These are phyloP conservation scores for Cercospora nicotianae DNA, from an alignment of 2,329 filamentous ascomycete genomes.

Conservation along the genomic window DNA sequence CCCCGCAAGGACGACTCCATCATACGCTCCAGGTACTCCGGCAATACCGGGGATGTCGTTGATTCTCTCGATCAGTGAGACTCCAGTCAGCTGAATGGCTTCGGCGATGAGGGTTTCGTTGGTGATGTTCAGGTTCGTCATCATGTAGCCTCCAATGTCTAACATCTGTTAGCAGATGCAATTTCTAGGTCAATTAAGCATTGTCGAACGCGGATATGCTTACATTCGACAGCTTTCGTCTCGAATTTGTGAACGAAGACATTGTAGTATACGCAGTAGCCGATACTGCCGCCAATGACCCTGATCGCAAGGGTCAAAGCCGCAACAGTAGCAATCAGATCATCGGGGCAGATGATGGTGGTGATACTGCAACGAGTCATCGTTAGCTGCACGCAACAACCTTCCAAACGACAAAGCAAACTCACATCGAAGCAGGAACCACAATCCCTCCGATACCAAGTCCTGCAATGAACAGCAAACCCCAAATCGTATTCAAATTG, in stretches of 20 bases:
- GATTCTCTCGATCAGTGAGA: constrained; percentile 53
- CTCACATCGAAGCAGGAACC: constrained; percentile 61
- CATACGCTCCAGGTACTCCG: constrained; percentile 45
- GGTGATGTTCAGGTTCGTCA: constrained; percentile 51
- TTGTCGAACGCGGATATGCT: not conserved
- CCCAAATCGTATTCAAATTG: constrained; percentile 35
- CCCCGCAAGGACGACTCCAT: constrained; percentile 30
- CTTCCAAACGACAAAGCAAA: not conserved
- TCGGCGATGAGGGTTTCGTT: constrained; percentile 44
- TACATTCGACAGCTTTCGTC: constrained; percentile 39
- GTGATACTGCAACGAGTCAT: constrained; percentile 31
- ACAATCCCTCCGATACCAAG: constrained; percentile 68
- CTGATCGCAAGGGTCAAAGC: constrained; percentile 69
- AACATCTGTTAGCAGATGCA: constrained; percentile 25
- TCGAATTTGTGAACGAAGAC: constrained; percentile 42
- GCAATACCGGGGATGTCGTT: constrained; percentile 54
- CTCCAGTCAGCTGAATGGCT: constrained; percentile 56
- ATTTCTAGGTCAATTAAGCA: not conserved
- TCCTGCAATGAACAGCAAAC: constrained; percentile 53
- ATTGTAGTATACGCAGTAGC: constrained; percentile 43
- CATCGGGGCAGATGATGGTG: constrained; percentile 68
- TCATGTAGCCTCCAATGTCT: constrained; percentile 55
- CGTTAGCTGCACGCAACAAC: not conserved
- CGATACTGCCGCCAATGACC: constrained; percentile 66
- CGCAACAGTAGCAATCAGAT: constrained; percentile 68